Conservation (phyloP, 2,329 filamentous ascomycete genomes). For the Talaromyces sp. region DNA sequence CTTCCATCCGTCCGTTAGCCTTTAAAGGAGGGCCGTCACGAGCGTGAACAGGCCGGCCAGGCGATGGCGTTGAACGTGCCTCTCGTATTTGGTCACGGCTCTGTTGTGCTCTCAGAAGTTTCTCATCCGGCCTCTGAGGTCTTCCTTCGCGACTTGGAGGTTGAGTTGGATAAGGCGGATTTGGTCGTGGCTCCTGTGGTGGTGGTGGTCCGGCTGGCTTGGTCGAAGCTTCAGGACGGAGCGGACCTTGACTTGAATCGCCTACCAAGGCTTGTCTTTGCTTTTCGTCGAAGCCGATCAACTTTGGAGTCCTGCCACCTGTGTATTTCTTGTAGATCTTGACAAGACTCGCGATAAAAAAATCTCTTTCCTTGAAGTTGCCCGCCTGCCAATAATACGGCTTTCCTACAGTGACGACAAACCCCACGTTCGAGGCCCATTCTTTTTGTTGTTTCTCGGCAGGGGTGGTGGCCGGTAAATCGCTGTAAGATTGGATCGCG, state of each 20-base stretch:
- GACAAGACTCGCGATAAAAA: slow-evolving; percentile 92
- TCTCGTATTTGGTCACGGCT: slow-evolving; percentile 36
- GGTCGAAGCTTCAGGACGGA: slow-evolving; percentile 20
- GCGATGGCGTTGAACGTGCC: slow-evolving; percentile 28
- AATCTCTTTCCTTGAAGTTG: slow-evolving; percentile 94
- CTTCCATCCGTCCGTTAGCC: slow-evolving; percentile 1
- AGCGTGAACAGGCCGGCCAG: slow-evolving; percentile 1
- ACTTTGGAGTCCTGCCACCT: slow-evolving; percentile 71
- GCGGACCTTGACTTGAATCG: slow-evolving; percentile 19
- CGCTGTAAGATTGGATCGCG: slow-evolving; percentile 75
- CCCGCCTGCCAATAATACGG: slow-evolving; percentile 96
- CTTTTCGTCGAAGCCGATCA: slow-evolving; percentile 75
- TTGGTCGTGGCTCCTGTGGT: slow-evolving; percentile 22
- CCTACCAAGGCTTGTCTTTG: slow-evolving; percentile 74
- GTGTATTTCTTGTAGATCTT: slow-evolving; percentile 98
- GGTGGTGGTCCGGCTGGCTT: slow-evolving; percentile 21
- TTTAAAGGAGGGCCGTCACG: slow-evolving; percentile 4
- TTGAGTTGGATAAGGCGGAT: slow-evolving; percentile 27
- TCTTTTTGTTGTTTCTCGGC: slow-evolving; percentile 60
- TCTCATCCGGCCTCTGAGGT: slow-evolving; percentile 32
- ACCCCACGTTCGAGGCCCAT: slow-evolving; percentile 81
- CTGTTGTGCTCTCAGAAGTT: slow-evolving; percentile 26
- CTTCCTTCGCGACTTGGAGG: slow-evolving; percentile 35
- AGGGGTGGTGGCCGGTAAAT: slow-evolving; percentile 53
- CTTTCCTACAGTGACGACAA: slow-evolving; percentile 83